phyloP scores from a whole-genome alignment of 2,329 filamentous ascomycete genomes.

The Periconia digitata region DNA sequence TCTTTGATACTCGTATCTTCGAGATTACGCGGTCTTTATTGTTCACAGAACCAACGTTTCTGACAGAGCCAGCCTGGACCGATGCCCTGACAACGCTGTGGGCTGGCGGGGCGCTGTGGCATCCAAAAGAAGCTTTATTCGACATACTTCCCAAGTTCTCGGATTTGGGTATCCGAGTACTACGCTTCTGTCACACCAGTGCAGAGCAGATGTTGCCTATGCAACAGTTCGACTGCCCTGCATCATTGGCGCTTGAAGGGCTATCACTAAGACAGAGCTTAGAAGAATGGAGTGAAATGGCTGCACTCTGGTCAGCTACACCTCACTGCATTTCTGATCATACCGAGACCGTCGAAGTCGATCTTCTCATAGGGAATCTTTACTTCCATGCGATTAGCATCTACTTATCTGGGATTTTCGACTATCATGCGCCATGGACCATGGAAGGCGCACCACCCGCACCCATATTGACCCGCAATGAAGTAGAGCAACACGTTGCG shows the following conservation, averaged over 20 bases:
- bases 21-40: constrained; percentile 30
- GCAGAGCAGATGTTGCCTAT: not conserved
- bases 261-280: constrained; percentile 16
- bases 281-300: constrained; percentile 18
- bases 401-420: constrained; percentile 30
- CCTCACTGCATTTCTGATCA: not conserved
- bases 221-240: not conserved
- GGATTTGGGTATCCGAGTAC: constrained; percentile 19
- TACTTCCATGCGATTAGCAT: constrained; percentile 32
- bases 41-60: constrained; percentile 25
- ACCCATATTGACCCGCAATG: constrained; percentile 15
- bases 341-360: constrained; percentile 4
- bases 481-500: constrained; percentile 18
- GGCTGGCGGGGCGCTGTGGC: constrained; percentile 17
- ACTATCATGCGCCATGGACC: constrained; percentile 25
- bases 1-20: constrained; percentile 29
- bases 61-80: constrained; percentile 20
- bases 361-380: constrained; percentile 15
- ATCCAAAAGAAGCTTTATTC: constrained; percentile 29
- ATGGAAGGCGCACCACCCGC: constrained; percentile 6
- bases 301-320: constrained; percentile 9
- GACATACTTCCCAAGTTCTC: constrained; percentile 25
- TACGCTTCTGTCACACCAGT: constrained; percentile 9
- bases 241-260: constrained; percentile 21
- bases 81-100: constrained; percentile 20